Conservation (phyloP, 1,139 yeast genomes). For the Trichomonascaceae sp. region DNA sequence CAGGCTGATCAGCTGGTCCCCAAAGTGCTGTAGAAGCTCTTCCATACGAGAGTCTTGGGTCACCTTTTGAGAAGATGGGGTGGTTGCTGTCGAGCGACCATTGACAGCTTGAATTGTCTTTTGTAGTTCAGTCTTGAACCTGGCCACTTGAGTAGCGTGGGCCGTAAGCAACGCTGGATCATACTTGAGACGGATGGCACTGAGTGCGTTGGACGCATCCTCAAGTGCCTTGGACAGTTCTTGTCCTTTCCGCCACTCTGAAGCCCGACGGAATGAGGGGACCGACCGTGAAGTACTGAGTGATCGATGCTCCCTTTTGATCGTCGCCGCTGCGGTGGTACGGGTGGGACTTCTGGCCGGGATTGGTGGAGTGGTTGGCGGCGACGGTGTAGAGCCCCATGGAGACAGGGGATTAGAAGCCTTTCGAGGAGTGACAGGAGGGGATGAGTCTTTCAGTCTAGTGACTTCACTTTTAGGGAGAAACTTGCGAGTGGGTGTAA, state of each 20-base stretch:
- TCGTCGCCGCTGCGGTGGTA: background rate
- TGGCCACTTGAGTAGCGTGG: background rate
- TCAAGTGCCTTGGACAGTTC: conserved; percentile 8
- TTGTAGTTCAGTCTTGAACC: background rate
- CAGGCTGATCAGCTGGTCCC: conserved; percentile 12
- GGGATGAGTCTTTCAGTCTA: conserved; percentile 10
- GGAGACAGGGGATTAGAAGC: conserved; percentile 6
- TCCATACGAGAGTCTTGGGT: conserved; percentile 5
- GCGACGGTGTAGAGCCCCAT: conserved; percentile 1
- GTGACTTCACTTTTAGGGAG: conserved; percentile 15
- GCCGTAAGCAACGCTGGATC: conserved; percentile 2
- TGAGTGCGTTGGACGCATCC: conserved; percentile 8
- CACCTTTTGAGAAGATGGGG: conserved; percentile 3
- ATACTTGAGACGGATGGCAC: conserved; percentile 1
- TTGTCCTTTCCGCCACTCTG: background rate
- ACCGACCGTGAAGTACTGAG: conserved; percentile 4
- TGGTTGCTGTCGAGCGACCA: conserved; percentile 1
- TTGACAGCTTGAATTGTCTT: background rate
- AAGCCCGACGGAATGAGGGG: conserved; percentile 1
- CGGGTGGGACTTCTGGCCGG: background rate
- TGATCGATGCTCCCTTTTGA: conserved; percentile 2
- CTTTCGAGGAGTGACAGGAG: conserved; percentile 1
- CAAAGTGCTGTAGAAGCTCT: conserved; percentile 13
- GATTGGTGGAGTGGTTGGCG: background rate
- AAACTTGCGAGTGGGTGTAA: conserved; percentile 13